Conservation (phyloP, 352 stramenopile genomes). For the Phytopythium montanum region DNA sequence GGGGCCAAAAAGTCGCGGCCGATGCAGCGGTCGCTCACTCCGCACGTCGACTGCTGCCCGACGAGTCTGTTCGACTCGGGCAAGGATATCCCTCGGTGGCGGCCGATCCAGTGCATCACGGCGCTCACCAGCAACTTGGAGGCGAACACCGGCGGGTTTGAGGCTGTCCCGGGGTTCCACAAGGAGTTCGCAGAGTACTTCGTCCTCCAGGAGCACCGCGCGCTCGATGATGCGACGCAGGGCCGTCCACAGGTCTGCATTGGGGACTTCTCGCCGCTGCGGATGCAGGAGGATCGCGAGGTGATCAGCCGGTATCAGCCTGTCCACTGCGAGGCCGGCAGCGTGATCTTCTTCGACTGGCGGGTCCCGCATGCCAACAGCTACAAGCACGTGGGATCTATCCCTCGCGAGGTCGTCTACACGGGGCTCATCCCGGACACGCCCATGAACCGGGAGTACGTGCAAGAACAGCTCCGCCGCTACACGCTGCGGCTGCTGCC, state of each 20-base stretch:
- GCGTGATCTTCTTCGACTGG: constrained; percentile 88
- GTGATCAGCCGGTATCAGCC: constrained; percentile 74
- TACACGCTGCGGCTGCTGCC: constrained; percentile 63
- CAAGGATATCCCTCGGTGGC: constrained; percentile 76
- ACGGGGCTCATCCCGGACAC: constrained; percentile 78
- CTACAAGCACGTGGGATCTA: constrained; percentile 57
- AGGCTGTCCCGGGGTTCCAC: constrained; percentile 85
- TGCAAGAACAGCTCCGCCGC: constrained; percentile 63
- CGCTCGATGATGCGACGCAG: constrained; percentile 11
- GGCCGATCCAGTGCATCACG: constrained; percentile 88
- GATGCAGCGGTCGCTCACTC: constrained; percentile 85
- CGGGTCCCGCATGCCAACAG: constrained; percentile 87
- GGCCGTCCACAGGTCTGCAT: constrained; percentile 73
- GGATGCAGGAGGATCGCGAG: constrained; percentile 75
- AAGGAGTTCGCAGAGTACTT: constrained; percentile 78
- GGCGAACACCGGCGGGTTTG: constrained; percentile 79
- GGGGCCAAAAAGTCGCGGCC: constrained; percentile 61
- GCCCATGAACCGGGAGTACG: constrained; percentile 68
- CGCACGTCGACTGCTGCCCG: constrained; percentile 87
- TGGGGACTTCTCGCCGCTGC: constrained; percentile 84
- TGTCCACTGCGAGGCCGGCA: constrained; percentile 58
- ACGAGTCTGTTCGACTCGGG: constrained; percentile 62
- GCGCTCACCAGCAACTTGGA: constrained; percentile 70
- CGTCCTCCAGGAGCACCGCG: constrained; percentile 12
- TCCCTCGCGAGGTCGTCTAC: constrained; percentile 81